Percentiles rank a stretch among this genome's conserved stretches.
Conservation (phyloP, 1,139 yeast genomes). For the Arxiozyma slooffiae region DNA sequence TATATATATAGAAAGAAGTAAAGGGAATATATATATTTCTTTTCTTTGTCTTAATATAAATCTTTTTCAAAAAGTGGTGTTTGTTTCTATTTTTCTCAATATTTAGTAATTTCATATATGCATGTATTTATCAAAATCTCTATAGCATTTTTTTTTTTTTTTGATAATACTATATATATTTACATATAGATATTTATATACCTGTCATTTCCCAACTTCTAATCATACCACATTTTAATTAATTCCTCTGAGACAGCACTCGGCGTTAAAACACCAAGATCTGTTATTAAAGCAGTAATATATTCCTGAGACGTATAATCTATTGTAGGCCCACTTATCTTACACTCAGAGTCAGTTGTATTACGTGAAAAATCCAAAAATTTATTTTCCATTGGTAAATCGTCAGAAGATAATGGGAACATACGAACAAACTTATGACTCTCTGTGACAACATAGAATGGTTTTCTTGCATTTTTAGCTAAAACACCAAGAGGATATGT, state of each 20-base stretch:
- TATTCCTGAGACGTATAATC: conserved; percentile 96
- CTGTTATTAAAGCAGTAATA: conserved; percentile 91
- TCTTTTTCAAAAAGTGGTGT: not conserved
- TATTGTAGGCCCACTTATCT: conserved; percentile 42
- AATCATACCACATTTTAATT: conserved; percentile 96
- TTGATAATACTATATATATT: not conserved
- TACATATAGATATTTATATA: conserved; percentile 1
- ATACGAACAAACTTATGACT: conserved; percentile 92
- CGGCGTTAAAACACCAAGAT: conserved; percentile 91
- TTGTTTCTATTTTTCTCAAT: not conserved
- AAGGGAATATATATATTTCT: not conserved
- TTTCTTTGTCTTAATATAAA: not conserved
- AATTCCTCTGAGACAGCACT: conserved; percentile 96
- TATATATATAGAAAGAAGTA: not conserved
- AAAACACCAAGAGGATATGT: conserved; percentile 90
- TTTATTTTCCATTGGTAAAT: conserved; percentile 56
- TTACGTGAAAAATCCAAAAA: conserved; percentile 36
- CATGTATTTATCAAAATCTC: not conserved
- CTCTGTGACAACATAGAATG: conserved; percentile 90
- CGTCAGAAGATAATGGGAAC: conserved; percentile 90
- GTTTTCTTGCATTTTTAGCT: conserved; percentile 84
- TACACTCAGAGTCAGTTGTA: conserved; percentile 29
- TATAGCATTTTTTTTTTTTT: not conserved
- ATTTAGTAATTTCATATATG: not conserved
- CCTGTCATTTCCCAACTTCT: conserved; percentile 2